Evolutionary conservation across 2,329 filamentous ascomycete genomes (phyloP), one percentile per base, ranked within the genome.

Genomic region (Dothistroma septosporum): DNA sequence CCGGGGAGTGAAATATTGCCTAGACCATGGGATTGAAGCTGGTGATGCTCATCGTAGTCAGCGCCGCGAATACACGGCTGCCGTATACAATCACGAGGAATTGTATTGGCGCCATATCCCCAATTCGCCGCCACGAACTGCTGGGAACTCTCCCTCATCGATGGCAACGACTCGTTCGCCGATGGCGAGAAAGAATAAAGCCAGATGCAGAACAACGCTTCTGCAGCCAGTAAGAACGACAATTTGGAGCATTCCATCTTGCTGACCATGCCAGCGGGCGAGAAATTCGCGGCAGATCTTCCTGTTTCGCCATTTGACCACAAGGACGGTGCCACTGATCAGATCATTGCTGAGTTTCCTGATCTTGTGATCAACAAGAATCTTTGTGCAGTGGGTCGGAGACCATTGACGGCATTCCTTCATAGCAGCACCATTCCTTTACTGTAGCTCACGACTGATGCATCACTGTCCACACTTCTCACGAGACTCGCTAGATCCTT

Each of bases 1-100:
- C 52, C 60, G 21, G 68, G 69, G 1, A 71, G 69, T 61, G 50
- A 66, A 37, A 57, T 64, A 1, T 60, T 70, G 31, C 57, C 57
- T 11, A 49, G 41, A 24, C 66, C 66, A 5, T 68, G 66, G 66
- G 59, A 66, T 35, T 65, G 53, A 57, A n/a, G 41, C 41, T 28
- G 6, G 24, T 6, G 6, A 28, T 28, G 6, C 2, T 28, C 24
- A 28, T 28, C 24, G 24, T 6, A 28, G 24, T 28, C 24, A 28
- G 24, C 24, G 24, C 24, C 6, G 24, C 24, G 24, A 28, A 28
- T 6, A 28, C 2, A 28, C 6, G 16, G 28, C 28, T 11, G 47
- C 28, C 11, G 12, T 21, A 12, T 19, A 21, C 21, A 31, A 50
- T n/a, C 24, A 50, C 21, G 21, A 50, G 9, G 47, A 50, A 6